Percentiles rank a stretch among this genome's conserved stretches.
These are phyloP conservation scores for Clonostachys sp. DNA, from an alignment of 2,329 filamentous ascomycete species.

Conservation along the genomic window DNA sequence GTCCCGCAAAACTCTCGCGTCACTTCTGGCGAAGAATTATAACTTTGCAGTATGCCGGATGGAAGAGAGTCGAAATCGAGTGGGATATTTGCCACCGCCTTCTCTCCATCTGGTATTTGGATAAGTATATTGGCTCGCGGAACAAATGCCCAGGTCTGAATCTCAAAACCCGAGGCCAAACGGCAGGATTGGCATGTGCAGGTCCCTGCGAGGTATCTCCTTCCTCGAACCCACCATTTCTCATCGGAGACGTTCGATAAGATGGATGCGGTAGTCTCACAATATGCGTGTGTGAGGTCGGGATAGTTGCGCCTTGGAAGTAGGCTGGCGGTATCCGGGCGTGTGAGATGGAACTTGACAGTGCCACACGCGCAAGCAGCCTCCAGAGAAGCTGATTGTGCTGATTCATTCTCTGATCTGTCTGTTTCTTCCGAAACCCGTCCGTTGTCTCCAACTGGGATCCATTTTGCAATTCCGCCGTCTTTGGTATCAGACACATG, in stretches of 20 bases:
- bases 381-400: constrained; percentile 3
- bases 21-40: constrained; percentile 27
- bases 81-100: constrained; percentile 1
- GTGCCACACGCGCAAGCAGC: constrained; percentile 26
- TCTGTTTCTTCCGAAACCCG: background rate
- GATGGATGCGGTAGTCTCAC: constrained; percentile 21
- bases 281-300: constrained; percentile 47
- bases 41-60: constrained; percentile 40
- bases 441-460: constrained; percentile 1
- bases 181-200: constrained; percentile 62
- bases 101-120: constrained; percentile 10
- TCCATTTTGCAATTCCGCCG: constrained; percentile 26
- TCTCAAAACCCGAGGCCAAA: constrained; percentile 54
- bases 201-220: constrained; percentile 52
- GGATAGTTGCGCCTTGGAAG: constrained; percentile 41
- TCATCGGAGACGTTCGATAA: constrained; percentile 36
- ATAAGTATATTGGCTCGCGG: constrained; percentile 53
- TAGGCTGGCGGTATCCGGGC: constrained; percentile 41
- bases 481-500: constrained; percentile 24
- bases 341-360: constrained; percentile 51
- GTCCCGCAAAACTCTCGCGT: constrained; percentile 37
- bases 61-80: constrained; percentile 29
- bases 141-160: constrained; percentile 64
- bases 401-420: background rate
- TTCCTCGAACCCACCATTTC: constrained; percentile 57